A percentile compares a stretch with the other conserved stretches of the same genome.
These are phyloP conservation scores for Diversispora eburnea DNA, from an alignment of 192 early-diverging fungal species.

Conservation along the genomic window DNA sequence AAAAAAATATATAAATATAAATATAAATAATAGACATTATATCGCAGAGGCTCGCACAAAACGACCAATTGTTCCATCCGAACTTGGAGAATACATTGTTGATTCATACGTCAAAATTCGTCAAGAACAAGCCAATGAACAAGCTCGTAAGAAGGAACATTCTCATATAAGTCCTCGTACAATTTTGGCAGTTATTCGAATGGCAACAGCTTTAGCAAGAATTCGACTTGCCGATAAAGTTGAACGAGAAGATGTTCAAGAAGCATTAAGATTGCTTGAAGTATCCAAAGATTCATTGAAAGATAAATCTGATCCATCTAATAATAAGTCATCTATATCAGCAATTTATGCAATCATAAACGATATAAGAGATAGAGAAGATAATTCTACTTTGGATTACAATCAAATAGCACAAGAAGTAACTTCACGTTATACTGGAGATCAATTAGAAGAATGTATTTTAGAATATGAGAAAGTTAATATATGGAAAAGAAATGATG, in stretches of 20 bases:
- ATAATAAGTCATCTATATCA: constrained; percentile 50
- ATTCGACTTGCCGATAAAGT: constrained; percentile 69
- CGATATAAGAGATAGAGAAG: constrained; percentile 45
- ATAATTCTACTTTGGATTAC: constrained; percentile 50
- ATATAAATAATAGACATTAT: constrained; percentile 63
- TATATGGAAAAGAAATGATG: constrained; percentile 63
- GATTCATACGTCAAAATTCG: constrained; percentile 80
- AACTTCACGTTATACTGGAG: constrained; percentile 73
- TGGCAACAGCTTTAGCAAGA: constrained; percentile 80
- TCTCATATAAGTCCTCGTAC: constrained; percentile 84
- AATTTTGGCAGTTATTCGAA: constrained; percentile 79
- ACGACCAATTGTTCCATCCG: constrained; percentile 66
- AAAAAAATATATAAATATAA: background rate
- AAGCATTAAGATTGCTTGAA: constrained; percentile 84
- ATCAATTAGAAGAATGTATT: constrained; percentile 71
- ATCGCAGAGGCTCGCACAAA: constrained; percentile 76
- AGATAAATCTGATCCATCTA: constrained; percentile 48
- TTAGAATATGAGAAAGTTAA: constrained; percentile 71
- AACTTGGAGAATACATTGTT: constrained; percentile 83
- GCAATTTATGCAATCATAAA: constrained; percentile 79
- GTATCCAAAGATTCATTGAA: constrained; percentile 85
- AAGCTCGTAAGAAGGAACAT: constrained; percentile 56
- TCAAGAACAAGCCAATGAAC: constrained; percentile 55
- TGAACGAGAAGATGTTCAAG: constrained; percentile 73
- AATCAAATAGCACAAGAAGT: constrained; percentile 67